These are phyloP conservation scores for Ceratobasidium sp. DNA, from an alignment of 1,284 basidiomycete genomes.

Conservation along the genomic window DNA sequence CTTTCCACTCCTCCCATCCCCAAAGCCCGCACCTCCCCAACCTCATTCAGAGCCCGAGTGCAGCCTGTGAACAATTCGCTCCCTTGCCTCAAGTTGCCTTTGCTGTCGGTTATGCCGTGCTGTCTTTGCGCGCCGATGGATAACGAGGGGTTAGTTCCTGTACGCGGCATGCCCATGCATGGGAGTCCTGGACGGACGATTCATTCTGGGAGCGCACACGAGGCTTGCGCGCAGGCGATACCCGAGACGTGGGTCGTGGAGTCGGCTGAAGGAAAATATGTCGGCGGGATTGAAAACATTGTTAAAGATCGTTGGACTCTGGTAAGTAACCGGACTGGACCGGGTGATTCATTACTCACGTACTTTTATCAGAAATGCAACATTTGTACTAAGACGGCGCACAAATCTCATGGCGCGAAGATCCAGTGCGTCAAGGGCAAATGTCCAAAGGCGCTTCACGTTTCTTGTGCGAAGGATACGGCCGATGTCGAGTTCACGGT, in stretches of 20 bases:
- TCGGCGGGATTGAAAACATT: constrained; percentile 86
- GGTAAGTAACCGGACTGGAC: constrained; percentile 63
- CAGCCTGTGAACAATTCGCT: background rate
- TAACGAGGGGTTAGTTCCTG: constrained; percentile 71
- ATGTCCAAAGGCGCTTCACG: constrained; percentile 93
- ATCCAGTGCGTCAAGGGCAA: constrained; percentile 95
- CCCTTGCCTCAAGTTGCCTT: constrained; percentile 40
- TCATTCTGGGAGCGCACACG: constrained; percentile 72
- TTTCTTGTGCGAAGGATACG: constrained; percentile 84
- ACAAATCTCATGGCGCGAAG: constrained; percentile 86
- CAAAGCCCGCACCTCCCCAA: background rate
- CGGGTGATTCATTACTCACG: background rate
- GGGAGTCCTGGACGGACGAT: constrained; percentile 54
- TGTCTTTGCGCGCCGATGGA: constrained; percentile 81
- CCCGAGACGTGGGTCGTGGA: constrained; percentile 90
- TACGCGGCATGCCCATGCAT: constrained; percentile 75
- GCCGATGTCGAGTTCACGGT: constrained; percentile 72
- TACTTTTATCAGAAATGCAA: constrained; percentile 80
- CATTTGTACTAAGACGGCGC: constrained; percentile 76
- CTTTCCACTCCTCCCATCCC: background rate
- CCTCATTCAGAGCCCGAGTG: constrained; percentile 16
- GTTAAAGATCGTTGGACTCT: constrained; percentile 91
- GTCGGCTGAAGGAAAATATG: constrained; percentile 69
- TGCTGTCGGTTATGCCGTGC: constrained; percentile 59
- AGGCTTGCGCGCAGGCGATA: constrained; percentile 79